Base-by-base conservation (phyloP, 202 grass and related monocot species). In the Panicum virgatum region DNA sequence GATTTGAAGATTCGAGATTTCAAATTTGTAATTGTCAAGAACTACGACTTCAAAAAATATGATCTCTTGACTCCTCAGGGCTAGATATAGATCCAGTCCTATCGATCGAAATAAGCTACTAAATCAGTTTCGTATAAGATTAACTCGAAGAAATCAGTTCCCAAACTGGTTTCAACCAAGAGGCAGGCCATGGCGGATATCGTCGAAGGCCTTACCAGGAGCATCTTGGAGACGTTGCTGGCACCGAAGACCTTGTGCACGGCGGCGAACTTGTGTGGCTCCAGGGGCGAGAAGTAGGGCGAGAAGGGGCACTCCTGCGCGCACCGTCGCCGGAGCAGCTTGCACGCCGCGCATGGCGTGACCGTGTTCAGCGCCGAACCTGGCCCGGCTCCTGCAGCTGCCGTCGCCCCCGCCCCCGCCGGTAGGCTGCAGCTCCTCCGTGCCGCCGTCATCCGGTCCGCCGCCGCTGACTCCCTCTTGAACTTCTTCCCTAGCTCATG, bases 151-250 rank as follows among this genome's bases (percentile, higher is more conserved):
- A 46, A 50, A 46, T 39, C 7, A 39, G 44, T 22, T 40, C 19
- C 13, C 2, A 40, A 73, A 19, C 37, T 47, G 18, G 60, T 20
- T 50, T 86, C 34, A 48, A 30, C 36, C 3, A 59, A 80, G 40
- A 42, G 57, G 25, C 12, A 52, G 19, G 18, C 23, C 50, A 52
- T 63, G 59, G 30, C 3, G 32, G 11, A 50, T 3, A 53, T 11
- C 9, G 54, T 20, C 26, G 74, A 82, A 60, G 57, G 13, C 11
- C 32, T 84, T 82, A 98, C 96, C 86, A 91, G 73, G 46, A 98
- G 85, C 85, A 99, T 91, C 87, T 99, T 99, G 85, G 96, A 93
- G 83, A 96, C 91, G 80, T 99, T 99, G 84, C 96, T 99, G 27
- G 96, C 96, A 27, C 96, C 93, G 82, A 99, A 99, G 80, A 99